Evolutionary conservation across 345 rosid genomes (phyloP).

Genomic region (Citrus unshiu): DNA sequence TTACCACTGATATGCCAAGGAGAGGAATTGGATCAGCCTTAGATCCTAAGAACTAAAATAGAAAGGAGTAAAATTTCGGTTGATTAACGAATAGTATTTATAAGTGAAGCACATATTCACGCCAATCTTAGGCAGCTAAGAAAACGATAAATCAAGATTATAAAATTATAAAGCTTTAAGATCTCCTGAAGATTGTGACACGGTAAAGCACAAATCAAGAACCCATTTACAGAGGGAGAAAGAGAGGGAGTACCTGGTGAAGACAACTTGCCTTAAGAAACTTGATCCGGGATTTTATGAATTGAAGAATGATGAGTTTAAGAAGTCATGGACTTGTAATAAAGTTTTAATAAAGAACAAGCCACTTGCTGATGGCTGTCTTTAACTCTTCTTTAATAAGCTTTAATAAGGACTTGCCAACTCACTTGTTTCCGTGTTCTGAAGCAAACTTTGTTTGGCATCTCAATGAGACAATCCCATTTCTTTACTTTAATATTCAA

Average conservation of each 20-base stretch:
- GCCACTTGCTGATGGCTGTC: conserved; percentile 25
- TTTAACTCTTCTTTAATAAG: conserved; percentile 8
- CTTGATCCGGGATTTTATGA: background rate
- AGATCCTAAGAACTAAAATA: no score
- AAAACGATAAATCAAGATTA: background rate
- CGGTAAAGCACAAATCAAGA: background rate
- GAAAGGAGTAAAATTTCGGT: background rate
- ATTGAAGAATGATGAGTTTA: background rate
- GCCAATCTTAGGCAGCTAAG: background rate
- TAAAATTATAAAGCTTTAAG: background rate
- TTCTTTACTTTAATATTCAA: background rate
- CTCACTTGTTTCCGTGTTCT: conserved; percentile 26
- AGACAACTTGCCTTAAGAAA: background rate
- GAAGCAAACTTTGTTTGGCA: conserved; percentile 25
- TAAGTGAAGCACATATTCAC: background rate
- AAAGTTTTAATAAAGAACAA: background rate
- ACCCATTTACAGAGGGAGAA: background rate
- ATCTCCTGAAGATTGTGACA: background rate
- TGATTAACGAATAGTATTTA: background rate
- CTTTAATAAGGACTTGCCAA: conserved; percentile 30
- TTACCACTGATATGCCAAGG: background rate
- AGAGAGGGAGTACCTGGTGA: background rate
- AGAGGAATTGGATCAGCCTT: background rate
- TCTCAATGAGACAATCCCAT: background rate
- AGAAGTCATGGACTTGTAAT: background rate